Evolutionary conservation across 2,329 filamentous ascomycete genomes (phyloP), one percentile per base, ranked within the genome.

Genomic region (Pseudocercospora musae): DNA sequence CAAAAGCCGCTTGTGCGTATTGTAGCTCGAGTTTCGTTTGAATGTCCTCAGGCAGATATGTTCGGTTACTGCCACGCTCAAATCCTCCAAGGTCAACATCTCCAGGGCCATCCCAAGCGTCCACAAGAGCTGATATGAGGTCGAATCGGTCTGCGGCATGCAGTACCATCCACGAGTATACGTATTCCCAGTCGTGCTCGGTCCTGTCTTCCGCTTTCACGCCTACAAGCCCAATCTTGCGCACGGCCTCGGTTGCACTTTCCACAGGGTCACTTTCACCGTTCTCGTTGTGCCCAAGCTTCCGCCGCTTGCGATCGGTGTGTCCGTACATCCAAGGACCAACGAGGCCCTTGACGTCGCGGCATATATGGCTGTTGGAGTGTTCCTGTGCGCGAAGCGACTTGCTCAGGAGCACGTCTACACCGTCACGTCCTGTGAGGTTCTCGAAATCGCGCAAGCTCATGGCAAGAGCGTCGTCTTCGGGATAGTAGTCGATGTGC

Each of bases 301-400:
- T 71, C 42, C 72, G 77, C 65, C 77, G 73, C 63, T 82, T 83
- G 79, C 88, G 87, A 58, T 87, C 84, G 20, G 77, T 81, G 56
- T 86, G 81, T 50, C 86, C 86, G 70, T 89, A 87, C 54, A 92
- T 78, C 90, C 90, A 94, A 1, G 90, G 90, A 0, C 87, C 87
- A 55, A 93, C 78, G 40, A 93, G 72, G 0, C 87, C 85, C 65
- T 85, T 84, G 59, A 93, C 72, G 71, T 92, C 89, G 60, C 89
- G 83, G 1, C 85, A 86, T 40, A 79, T 73, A 1, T 66, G 58
- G 66, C 70, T 31, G 60, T 60, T 58, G 11, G 60, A 54, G 59
- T 79, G 75, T 15, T 62, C 61, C 62, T 73, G 75, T 2, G 79
- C 76, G 42, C 79, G 77, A 29, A 81, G 74, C 15, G 70, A 70